Evolutionary conservation across 306 rosid genomes (phyloP).

Genomic region (Casuarina equisetifolia): DNA sequence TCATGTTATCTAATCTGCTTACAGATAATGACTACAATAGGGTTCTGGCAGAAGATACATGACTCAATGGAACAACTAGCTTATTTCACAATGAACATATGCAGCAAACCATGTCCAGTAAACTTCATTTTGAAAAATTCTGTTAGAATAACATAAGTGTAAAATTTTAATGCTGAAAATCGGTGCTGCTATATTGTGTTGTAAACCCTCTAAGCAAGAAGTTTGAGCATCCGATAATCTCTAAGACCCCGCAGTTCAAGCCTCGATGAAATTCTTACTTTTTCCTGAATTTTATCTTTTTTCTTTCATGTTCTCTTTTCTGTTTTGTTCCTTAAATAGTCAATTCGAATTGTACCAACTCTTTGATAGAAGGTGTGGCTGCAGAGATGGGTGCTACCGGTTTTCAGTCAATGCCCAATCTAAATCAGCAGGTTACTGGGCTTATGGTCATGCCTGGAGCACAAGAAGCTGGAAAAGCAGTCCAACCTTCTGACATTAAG

Average conservation of each 20-base stretch:
- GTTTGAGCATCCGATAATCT: background rate
- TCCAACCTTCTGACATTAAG: conserved; percentile 10
- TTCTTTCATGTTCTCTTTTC: background rate
- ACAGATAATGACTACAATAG: background rate
- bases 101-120: background rate
- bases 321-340: background rate
- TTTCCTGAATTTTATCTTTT: background rate
- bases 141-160: background rate
- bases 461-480: background rate
- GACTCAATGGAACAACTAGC: background rate
- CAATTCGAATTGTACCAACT: background rate
- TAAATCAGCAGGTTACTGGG: background rate
- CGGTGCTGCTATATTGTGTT: background rate
- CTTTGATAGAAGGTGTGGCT: background rate
- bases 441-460: background rate
- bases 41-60: background rate
- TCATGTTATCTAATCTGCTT: background rate
- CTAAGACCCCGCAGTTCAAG: background rate
- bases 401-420: background rate
- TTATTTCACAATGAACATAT: background rate
- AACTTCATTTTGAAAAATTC: too few relatives aligned
- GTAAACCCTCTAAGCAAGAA: background rate
- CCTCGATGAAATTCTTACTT: background rate
- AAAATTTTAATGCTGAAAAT: background rate
- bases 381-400: conserved; percentile 11